Conservation (phyloP, 1,284 basidiomycete genomes). For the Ustilago loliicola region DNA sequence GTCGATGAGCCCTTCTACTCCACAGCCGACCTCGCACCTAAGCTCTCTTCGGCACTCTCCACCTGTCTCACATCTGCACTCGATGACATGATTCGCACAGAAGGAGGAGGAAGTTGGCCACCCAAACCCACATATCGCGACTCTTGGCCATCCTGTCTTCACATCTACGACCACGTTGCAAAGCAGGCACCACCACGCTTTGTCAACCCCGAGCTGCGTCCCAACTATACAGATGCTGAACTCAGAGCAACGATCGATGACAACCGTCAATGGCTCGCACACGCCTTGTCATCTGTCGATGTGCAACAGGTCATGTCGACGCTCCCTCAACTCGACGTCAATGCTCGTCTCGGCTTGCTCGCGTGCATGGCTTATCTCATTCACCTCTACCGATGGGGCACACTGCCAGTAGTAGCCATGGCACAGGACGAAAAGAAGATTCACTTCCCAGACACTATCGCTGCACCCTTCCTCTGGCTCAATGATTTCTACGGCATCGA, state of each 20-base stretch:
- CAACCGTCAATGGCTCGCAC: constrained; percentile 41
- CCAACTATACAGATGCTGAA: constrained; percentile 40
- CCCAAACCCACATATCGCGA: constrained; percentile 42
- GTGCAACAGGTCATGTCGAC: constrained; percentile 27
- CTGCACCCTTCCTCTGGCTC: constrained; percentile 44
- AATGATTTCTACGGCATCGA: constrained; percentile 50
- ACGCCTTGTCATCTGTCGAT: constrained; percentile 24
- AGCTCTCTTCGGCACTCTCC: constrained; percentile 34
- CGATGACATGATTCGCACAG: constrained; percentile 41
- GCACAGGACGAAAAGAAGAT: constrained; percentile 49
- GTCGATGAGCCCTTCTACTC: constrained; percentile 30
- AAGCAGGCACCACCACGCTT: constrained; percentile 45
- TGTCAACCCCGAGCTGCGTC: constrained; percentile 38
- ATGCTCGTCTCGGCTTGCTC: constrained; percentile 42
- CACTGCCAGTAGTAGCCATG: constrained; percentile 48
- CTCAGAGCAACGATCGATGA: constrained; percentile 41
- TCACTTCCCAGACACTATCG: constrained; percentile 30
- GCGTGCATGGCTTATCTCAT: constrained; percentile 49
- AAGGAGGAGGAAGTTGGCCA: constrained; percentile 52
- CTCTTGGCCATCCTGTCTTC: constrained; percentile 47
- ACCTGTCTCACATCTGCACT: constrained; percentile 26
- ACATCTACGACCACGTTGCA: constrained; percentile 39
- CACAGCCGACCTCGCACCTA: constrained; percentile 34
- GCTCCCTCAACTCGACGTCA: constrained; percentile 25
- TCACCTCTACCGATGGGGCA: constrained; percentile 53